Evolutionary conservation across 2,329 filamentous ascomycete species (phyloP), one percentile per base, ranked within the genome.

Genomic region (Aspergillus pseudotamarii): DNA sequence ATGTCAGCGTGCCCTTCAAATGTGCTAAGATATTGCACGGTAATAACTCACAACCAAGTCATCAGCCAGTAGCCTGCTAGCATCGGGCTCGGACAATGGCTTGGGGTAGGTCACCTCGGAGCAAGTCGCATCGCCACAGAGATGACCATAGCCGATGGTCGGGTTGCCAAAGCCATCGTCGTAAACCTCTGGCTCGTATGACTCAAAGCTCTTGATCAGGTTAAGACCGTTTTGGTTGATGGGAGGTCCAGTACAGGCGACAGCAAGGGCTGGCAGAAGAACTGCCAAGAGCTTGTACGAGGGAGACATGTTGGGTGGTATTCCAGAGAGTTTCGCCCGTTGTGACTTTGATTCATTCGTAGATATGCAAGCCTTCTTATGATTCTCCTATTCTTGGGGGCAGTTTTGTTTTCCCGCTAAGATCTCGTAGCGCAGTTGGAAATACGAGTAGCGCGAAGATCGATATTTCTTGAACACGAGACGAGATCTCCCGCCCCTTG

Each of bases 131-230:
- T 78, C 74, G 38, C 69, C 63, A 72, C 83, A 85, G 11, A 83
- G 74, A 67, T 85, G 84, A 19, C 83, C 83, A 64, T 84, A 84
- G 3, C 83, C 83, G 0, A 85, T 79, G 4, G 82, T 85, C 0
- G 82, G 81, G 30, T 81, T 73, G 32, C 82, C 82, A 51, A 79
- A 77, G 21, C 82, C 79, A 63, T 85, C 82, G 6, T 75, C 72
- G 26, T 65, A 69, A 19, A 72, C 69, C 10, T 58, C 68, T 1
- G 72, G 57, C 21, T 77, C 68, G 64, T 76, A 77, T 32, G 73
- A 73, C 64, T 80, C 77, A 51, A 75, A 80, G 64, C 75, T 69
- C 58, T 79, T 79, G 62, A 80, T 77, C 21, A 79, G 68, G 55
- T 68, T 50, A 26, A 80, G 61, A 12, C 76, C 78, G 11, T 73